Evolutionary conservation across 2,329 filamentous ascomycete species (phyloP).

Genomic region (Xylariaceae sp.): DNA sequence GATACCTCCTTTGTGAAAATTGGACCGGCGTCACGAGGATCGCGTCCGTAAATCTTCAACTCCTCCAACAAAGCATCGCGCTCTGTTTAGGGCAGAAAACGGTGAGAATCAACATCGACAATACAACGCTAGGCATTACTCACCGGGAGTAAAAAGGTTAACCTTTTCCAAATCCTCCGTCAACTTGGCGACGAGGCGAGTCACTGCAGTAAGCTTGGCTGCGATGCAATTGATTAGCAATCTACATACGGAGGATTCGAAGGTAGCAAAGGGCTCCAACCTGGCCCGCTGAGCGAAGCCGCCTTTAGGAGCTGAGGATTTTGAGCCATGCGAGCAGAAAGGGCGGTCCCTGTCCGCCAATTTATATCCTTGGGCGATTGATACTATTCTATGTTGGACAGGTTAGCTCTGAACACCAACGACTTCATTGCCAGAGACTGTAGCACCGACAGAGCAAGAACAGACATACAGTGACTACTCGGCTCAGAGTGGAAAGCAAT

Average conservation of each 20-base stretch:
- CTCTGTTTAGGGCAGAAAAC: too few species aligned
- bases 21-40: constrained; percentile 63
- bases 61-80: constrained; percentile 54
- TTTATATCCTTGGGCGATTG: too few species aligned
- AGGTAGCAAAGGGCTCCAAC: constrained; percentile 26
- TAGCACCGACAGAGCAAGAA: too few species aligned
- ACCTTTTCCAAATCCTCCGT: constrained; percentile 53
- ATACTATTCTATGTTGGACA: too few species aligned
- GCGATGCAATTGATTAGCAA: constrained; percentile 8
- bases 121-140: too few species aligned
- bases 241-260: too few species aligned
- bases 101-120: too few species aligned
- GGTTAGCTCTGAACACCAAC: too few species aligned
- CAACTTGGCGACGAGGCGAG: constrained; percentile 54
- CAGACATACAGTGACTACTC: too few species aligned
- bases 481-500: too few species aligned
- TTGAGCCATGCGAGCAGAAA: constrained; percentile 11
- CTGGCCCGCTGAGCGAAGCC: constrained; percentile 29
- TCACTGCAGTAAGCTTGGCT: constrained; percentile 65
- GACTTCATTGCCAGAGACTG: too few species aligned
- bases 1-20: constrained; percentile 74
- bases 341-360: too few species aligned
- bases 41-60: constrained; percentile 72
- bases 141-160: constrained; percentile 53
- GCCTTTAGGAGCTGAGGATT: constrained; percentile 9